Percentiles rank a stretch among this genome's conserved stretches.
These are phyloP conservation scores for Macrophomina pseudophaseolina DNA, from an alignment of 2,329 filamentous ascomycete species.

Conservation along the genomic window DNA sequence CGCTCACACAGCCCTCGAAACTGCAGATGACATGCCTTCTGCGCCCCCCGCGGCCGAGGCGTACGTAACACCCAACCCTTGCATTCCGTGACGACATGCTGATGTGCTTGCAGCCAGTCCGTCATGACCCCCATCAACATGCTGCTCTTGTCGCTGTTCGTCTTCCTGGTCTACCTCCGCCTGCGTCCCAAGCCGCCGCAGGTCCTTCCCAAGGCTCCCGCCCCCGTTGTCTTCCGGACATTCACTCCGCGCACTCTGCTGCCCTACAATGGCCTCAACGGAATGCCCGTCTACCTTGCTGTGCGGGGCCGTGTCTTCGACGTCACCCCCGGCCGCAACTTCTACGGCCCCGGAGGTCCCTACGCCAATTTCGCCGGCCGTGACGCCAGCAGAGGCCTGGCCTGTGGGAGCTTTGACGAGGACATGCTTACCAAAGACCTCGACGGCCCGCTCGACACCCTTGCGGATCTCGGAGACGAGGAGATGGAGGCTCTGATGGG, in stretches of 20 bases:
- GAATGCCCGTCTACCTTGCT: conserved; percentile 82
- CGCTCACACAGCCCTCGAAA: neutral
- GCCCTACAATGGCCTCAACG: conserved; percentile 78
- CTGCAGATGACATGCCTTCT: conserved; percentile 51
- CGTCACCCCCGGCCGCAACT: conserved; percentile 83
- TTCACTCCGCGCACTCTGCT: conserved; percentile 84
- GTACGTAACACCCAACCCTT: conserved; percentile 41
- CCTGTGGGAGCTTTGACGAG: conserved; percentile 90
- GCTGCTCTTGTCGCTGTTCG: conserved; percentile 63
- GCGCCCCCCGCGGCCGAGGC: conserved; percentile 55
- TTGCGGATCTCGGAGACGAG: conserved; percentile 73
- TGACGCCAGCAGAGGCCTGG: conserved; percentile 86
- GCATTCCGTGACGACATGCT: neutral
- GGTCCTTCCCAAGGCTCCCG: conserved; percentile 60
- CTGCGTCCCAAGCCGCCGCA: conserved; percentile 60
- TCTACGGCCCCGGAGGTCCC: conserved; percentile 93
- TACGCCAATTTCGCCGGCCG: conserved; percentile 96
- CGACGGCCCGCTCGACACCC: conserved; percentile 77
- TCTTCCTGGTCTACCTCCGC: conserved; percentile 63
- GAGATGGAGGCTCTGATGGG: conserved; percentile 82
- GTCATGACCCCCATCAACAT: conserved; percentile 66
- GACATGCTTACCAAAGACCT: conserved; percentile 94
- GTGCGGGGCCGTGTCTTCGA: conserved; percentile 92
- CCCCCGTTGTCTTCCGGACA: conserved; percentile 83
- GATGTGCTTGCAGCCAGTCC: conserved; percentile 51